phyloP scores from a whole-genome alignment of 805 yeast genomes.

The Candida tammaniensis region DNA sequence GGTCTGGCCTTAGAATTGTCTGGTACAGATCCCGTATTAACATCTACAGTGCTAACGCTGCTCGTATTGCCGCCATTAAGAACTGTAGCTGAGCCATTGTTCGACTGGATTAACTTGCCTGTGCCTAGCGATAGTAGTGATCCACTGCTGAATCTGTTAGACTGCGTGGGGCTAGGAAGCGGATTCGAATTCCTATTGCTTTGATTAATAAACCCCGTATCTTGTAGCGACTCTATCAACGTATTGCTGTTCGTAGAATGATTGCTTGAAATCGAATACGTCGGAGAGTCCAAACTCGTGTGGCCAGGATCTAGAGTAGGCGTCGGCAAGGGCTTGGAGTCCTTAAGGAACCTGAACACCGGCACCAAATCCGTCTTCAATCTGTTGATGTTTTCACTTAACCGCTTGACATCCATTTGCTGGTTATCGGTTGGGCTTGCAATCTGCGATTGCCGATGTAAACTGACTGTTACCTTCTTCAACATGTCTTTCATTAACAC shows the following conservation, averaged over 20 bases:
- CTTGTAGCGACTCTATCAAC: slow-evolving; percentile 12
- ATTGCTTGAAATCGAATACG: slow-evolving; percentile 20
- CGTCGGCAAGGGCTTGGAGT: slow-evolving; percentile 65
- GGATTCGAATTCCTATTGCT: slow-evolving; percentile 14
- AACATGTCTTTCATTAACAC: slow-evolving; percentile 36
- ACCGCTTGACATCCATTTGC: slow-evolving; percentile 30
- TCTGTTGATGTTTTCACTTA: slow-evolving; percentile 53
- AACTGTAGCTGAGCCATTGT: slow-evolving; percentile 3
- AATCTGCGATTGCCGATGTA: slow-evolving; percentile 10
- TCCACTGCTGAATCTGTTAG: slow-evolving; percentile 37
- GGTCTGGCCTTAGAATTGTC: slow-evolving; percentile 18
- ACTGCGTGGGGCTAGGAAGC: slow-evolving; percentile 24
- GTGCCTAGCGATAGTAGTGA: slow-evolving; percentile 40
- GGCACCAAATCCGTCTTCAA: slow-evolving; percentile 67
- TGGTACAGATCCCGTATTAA: too few relatives aligned
- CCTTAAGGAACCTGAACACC: slow-evolving; percentile 58
- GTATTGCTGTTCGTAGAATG: slow-evolving; percentile 12
- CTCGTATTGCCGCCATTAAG: not conserved
- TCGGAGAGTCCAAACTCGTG: slow-evolving; percentile 25
- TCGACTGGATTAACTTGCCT: slow-evolving; percentile 30
- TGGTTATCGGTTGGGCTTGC: slow-evolving; percentile 12
- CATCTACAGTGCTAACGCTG: not conserved
- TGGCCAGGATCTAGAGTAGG: slow-evolving; percentile 50
- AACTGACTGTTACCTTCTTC: slow-evolving; percentile 18
- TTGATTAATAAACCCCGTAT: slow-evolving; percentile 5